A percentile compares a stretch with the other conserved stretches of the same genome.
Evolutionary conservation across 2,329 filamentous ascomycete species (phyloP).

Genomic region (Trichoderma brevicompactum): DNA sequence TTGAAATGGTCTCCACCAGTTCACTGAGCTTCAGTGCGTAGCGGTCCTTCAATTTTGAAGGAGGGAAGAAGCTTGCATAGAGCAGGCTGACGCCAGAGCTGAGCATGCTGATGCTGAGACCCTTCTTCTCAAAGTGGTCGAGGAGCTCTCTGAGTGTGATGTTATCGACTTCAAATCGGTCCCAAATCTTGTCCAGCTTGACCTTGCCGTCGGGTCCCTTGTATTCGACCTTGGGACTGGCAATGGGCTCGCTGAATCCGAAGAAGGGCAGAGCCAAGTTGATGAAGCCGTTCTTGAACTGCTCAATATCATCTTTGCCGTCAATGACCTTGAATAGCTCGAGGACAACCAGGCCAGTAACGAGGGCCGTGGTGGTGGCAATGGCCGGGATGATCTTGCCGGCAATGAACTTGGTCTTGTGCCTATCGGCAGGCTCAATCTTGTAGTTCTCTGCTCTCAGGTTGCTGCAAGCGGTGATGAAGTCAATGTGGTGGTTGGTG

Average conservation of each 20-base stretch:
- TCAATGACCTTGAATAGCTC: constrained; percentile 97
- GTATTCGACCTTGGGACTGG: constrained; percentile 91
- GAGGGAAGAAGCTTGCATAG: constrained; percentile 90
- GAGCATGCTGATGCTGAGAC: constrained; percentile 86
- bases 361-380: constrained; percentile 92
- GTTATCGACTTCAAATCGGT: constrained; percentile 89
- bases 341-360: constrained; percentile 89
- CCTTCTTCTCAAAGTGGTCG: constrained; percentile 77
- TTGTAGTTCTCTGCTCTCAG: constrained; percentile 97
- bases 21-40: constrained; percentile 83
- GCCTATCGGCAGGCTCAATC: constrained; percentile 86
- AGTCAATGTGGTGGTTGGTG: constrained; percentile 97
- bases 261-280: constrained; percentile 97
- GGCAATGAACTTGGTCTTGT: constrained; percentile 99
- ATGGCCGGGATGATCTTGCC: constrained; percentile 99
- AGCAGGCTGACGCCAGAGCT: constrained; percentile 96
- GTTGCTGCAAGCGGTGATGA: constrained; percentile 97
- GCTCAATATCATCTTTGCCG: constrained; percentile 93
- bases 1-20: constrained; percentile 85
- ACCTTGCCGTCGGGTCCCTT: constrained; percentile 77
- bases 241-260: constrained; percentile 95
- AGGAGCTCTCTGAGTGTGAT: constrained; percentile 85
- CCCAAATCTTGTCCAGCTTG: constrained; percentile 94
- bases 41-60: constrained; percentile 78
- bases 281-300: constrained; percentile 99